Percentiles rank a stretch among this genome's conserved stretches.
Evolutionary conservation across 352 stramenopile species (phyloP).

Genomic region (Lagenidium sp.): DNA sequence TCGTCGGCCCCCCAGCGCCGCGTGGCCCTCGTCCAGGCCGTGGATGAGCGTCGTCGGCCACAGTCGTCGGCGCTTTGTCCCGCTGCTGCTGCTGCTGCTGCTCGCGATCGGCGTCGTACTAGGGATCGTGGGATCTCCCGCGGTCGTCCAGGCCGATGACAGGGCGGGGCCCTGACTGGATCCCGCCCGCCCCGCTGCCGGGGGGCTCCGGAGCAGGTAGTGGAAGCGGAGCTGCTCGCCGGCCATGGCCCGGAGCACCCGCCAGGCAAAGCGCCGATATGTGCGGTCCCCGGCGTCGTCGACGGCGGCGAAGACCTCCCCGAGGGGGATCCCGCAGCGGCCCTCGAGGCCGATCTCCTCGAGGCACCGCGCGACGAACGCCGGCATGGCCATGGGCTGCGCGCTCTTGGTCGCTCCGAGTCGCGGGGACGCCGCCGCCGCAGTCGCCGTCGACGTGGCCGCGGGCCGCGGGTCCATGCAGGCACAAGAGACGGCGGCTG

Average conservation of each 20-base stretch:
- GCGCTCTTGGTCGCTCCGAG: no score
- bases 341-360: slow-evolving; percentile 77
- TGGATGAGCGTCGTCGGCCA: slow-evolving; percentile 59
- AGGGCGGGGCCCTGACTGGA: no score
- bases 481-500: no score
- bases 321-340: slow-evolving; percentile 52
- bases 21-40: slow-evolving; percentile 11
- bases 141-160: no score
- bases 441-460: no score
- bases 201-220: slow-evolving; percentile 36
- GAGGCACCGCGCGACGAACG: slow-evolving; percentile 66
- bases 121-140: no score
- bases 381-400: slow-evolving; percentile 34
- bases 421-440: no score
- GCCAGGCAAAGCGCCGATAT: slow-evolving; percentile 54
- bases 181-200: no score
- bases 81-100: not conserved
- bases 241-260: slow-evolving; percentile 44
- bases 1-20: no score
- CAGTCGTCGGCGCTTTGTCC: slow-evolving; percentile 50
- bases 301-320: slow-evolving; percentile 45
- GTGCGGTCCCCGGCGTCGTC: slow-evolving; percentile 41
- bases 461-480: no score
- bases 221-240: slow-evolving; percentile 57
- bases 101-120: no score